Evolutionary conservation across 805 yeast genomes (phyloP), one percentile per base, ranked within the genome.

Genomic region (Saccharomycopsis babjevae): DNA sequence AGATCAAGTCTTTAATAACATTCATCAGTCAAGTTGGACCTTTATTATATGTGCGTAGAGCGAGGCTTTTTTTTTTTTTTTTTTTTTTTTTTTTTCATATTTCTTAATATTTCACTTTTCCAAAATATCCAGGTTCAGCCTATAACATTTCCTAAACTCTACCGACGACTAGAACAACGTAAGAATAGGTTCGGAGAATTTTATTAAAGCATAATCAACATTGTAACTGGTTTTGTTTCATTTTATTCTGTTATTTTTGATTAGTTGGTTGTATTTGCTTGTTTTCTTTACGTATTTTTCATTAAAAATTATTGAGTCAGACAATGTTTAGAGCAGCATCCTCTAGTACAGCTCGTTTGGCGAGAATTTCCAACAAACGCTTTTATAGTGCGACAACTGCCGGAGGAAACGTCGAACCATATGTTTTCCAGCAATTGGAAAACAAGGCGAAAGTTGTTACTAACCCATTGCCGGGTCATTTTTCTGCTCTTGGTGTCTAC

Each of bases 361-460:
- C 32, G 11, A 22, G 52, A 46, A 1, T 46, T 4, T 46, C 52
- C 52, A 46, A 25, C 52, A 46, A 16, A 46, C 52, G 57, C 22
- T 32, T 25, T 22, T 34, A 38, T 54, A 28, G 38, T 34, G 38
- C 38, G 10, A n/a, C 32, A 46, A 46, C n/a, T 8, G 7, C n/a
- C n/a, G 52, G n/a, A 46, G 30, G n/a, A 46, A 25, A 18, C n/a
- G 6, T 11, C 15, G 64, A 64, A 25, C 66, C 66, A 22, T 64
- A 64, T 40, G 34, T 58, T 30, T 59, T 56, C 40, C 30, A 18
- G 11, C 40, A 50, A 32, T 55, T 93, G 39, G 66, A 79, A 6
- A 93, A 91, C 73, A 97, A 97, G 1, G 74, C 92, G 42, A 79
- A 86, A 65, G 86, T 93, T 5, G 92, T 90, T 11, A 87, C 96